Conservation (phyloP, 2,329 filamentous ascomycete species). For the Malbranchea zuffiana region DNA sequence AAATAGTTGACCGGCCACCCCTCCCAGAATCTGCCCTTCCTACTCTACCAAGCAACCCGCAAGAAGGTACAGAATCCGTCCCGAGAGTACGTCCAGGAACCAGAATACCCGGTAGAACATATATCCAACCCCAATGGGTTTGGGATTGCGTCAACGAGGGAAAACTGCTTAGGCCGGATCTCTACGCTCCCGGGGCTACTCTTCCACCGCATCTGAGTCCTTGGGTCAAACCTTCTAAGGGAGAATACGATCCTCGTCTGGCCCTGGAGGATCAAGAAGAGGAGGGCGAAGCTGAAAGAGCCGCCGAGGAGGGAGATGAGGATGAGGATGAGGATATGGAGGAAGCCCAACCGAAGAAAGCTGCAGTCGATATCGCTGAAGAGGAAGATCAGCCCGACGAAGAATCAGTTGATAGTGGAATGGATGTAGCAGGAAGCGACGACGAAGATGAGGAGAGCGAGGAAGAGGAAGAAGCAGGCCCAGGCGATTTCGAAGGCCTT, state of each 20-base stretch:
- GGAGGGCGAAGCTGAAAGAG: conserved; percentile 69
- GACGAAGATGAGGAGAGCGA: conserved; percentile 38
- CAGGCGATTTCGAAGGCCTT: conserved; percentile 39
- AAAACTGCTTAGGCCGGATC: conserved; percentile 71
- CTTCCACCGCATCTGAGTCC: conserved; percentile 91
- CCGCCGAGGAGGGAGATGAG: conserved; percentile 48
- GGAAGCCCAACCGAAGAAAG: conserved; percentile 32
- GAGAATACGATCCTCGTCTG: conserved; percentile 82
- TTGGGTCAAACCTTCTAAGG: conserved; percentile 78
- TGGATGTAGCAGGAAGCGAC: conserved; percentile 40
- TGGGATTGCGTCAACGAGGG: conserved; percentile 96
- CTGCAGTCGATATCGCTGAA: conserved; percentile 28
- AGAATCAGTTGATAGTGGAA: conserved; percentile 37
- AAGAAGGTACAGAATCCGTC: conserved; percentile 39
- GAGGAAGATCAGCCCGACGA: conserved; percentile 37
- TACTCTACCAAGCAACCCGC: conserved; percentile 32
- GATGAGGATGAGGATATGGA: conserved; percentile 37
- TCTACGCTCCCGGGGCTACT: conserved; percentile 81
- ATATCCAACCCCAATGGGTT: conserved; percentile 95
- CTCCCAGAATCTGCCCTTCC: conserved; percentile 48
- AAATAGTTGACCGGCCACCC: conserved; percentile 83
- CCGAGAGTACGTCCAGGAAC: conserved; percentile 47
- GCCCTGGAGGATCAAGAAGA: conserved; percentile 78
- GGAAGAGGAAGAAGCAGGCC: conserved; percentile 38
- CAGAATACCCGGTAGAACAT: conserved; percentile 80